Evolutionary conservation across 495 filamentous ascomycete genomes (phyloP), one percentile per base, ranked within the genome.

Genomic region (Penicillium samsonianum): DNA sequence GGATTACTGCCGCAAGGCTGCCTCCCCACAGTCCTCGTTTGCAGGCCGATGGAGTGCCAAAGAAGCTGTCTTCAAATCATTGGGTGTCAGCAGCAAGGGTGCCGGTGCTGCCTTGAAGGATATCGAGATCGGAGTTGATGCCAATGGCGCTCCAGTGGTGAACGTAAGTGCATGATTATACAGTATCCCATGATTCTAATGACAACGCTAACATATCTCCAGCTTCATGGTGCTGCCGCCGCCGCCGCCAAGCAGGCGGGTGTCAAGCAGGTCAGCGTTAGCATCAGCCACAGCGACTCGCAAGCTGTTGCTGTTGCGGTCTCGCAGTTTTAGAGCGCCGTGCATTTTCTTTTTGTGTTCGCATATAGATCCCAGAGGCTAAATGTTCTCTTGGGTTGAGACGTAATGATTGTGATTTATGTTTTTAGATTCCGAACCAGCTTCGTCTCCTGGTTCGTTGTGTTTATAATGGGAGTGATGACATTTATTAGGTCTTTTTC

Each of bases 11-110:
- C 81, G 77, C 50, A 86, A 88, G 68, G 90, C 91, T 26, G 73
- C 89, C 41, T 82, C 79, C 61, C 86, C 91, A 1, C 90, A 91
- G 64, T 85, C 90, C 46, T 90, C 88, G 40, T 97, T 96, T 74
- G 89, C 94, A 0, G 94, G 94, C 16, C 84, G 90, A 55, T 99
- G 94, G 94, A 90, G 86, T 61, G 94, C 94, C 4, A 99, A 99
- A 75, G 94, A 99, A 78, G 94, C 93, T 5, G 91, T 99, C 5
- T 99, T 99, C 79, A 99, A 99, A 81, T 88, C 89, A 12, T 76
- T 99, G n/a, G 90, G 91, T 40, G 90, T 96, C n/a, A 71, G 81
- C 61, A 84, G 90, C 69, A 86, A 89, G 73, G 94, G 94, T 52
- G 92, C 87, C 12, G 94, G 95, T 58, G 92, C 94, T 50, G 81